phyloP scores from a whole-genome alignment of 306 rosid genomes.

The Dryas drummondii region DNA sequence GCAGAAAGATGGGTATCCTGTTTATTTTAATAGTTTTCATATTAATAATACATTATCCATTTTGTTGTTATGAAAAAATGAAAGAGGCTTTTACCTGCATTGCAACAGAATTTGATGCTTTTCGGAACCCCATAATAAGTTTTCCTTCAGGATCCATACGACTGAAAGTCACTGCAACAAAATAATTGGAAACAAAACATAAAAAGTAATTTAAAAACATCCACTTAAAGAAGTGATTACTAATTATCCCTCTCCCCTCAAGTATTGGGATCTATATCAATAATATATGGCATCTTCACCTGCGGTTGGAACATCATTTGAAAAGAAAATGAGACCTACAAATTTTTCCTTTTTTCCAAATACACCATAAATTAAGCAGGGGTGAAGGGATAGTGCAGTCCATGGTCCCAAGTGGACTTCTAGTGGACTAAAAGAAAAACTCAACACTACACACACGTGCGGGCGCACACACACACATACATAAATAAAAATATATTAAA shows the following conservation, averaged over 20 bases:
- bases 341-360: neutral
- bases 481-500: neutral
- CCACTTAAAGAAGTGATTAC: neutral
- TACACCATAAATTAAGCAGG: neutral
- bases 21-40: slow-evolving; percentile 48
- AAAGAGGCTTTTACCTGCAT: slow-evolving; percentile 67
- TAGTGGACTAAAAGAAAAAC: neutral
- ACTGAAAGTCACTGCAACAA: slow-evolving; percentile 82
- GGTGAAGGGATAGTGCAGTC: neutral
- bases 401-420: neutral
- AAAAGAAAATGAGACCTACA: neutral
- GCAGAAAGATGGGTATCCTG: slow-evolving; percentile 83
- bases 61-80: slow-evolving; percentile 39
- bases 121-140: slow-evolving; percentile 96
- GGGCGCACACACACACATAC: neutral
- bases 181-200: neutral
- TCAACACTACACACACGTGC: neutral
- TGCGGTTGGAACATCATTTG: neutral
- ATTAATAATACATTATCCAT: slow-evolving; percentile 40
- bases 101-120: slow-evolving; percentile 69
- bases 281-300: neutral
- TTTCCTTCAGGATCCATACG: slow-evolving; percentile 99
- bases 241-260: neutral
- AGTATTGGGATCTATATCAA: neutral
- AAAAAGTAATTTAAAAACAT: neutral